Evolutionary conservation across 352 stramenopile genomes (phyloP).

Genomic region (Plasmopara muralis): DNA sequence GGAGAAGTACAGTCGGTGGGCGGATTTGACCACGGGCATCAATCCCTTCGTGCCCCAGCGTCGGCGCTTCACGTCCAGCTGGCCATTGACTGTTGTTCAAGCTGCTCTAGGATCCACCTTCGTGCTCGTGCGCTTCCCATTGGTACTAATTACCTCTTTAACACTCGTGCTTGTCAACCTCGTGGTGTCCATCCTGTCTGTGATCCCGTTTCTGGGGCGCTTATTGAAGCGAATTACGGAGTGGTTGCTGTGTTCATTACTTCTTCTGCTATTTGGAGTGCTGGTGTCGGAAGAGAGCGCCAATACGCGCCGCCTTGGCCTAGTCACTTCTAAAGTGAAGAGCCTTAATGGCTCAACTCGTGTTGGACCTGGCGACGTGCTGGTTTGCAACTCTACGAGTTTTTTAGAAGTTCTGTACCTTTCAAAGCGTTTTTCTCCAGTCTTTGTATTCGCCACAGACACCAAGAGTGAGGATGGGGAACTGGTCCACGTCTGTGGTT

Average conservation of each 20-base stretch:
- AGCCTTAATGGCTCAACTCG: slow-evolving; percentile 21
- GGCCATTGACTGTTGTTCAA: slow-evolving; percentile 37
- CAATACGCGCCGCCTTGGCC: slow-evolving; percentile 65
- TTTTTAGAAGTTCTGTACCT: slow-evolving; percentile 79
- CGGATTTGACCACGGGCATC: slow-evolving; percentile 77
- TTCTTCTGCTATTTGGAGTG: slow-evolving; percentile 57
- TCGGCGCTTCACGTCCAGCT: slow-evolving; percentile 40
- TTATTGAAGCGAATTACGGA: slow-evolving; percentile 62
- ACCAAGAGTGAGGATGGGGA: slow-evolving; percentile 40
- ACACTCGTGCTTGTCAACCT: slow-evolving; percentile 44
- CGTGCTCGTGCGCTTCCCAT: slow-evolving; percentile 41
- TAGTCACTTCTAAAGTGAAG: slow-evolving; percentile 36
- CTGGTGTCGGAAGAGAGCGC: slow-evolving; percentile 64
- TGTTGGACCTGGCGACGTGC: slow-evolving; percentile 46
- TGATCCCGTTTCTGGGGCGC: slow-evolving; percentile 60
- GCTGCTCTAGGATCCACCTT: slow-evolving; percentile 39
- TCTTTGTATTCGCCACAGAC: slow-evolving; percentile 63
- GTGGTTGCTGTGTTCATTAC: slow-evolving; percentile 61
- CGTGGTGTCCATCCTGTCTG: slow-evolving; percentile 42
- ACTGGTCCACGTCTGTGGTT: slow-evolving; percentile 54
- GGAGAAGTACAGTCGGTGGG: slow-evolving; percentile 85
- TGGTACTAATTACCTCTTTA: slow-evolving; percentile 36
- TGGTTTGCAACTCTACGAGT: slow-evolving; percentile 80
- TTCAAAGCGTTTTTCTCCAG: slow-evolving; percentile 64
- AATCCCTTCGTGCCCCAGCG: slow-evolving; percentile 83